These are phyloP conservation scores for Incumbomyces lentus DNA, from an alignment of 2,329 filamentous ascomycete species.

Conservation along the genomic window DNA sequence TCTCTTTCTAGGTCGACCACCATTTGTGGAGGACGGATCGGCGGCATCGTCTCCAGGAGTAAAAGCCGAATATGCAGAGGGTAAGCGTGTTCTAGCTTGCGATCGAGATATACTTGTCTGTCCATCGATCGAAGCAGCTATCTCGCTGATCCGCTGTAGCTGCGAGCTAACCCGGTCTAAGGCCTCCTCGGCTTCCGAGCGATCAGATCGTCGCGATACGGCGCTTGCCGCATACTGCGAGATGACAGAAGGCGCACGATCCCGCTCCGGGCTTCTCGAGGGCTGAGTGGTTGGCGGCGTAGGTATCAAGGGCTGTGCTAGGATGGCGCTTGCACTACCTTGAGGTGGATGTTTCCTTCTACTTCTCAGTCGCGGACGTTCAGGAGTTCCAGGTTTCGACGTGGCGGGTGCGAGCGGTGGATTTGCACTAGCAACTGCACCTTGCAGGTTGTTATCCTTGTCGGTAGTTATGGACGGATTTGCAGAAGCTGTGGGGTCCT, in stretches of 20 bases:
- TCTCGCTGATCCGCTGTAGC: conserved; percentile 17
- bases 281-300: conserved; percentile 4
- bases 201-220: conserved; percentile 1
- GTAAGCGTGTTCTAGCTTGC: too few relatives aligned
- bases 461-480: too few relatives aligned
- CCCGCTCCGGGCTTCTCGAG: conserved; percentile 4
- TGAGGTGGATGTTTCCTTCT: conserved; percentile 12
- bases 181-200: conserved; percentile 12
- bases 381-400: background rate
- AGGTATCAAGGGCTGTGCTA: background rate
- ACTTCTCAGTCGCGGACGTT: conserved; percentile 5
- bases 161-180: conserved; percentile 17
- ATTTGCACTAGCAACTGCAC: background rate
- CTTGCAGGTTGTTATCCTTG: background rate
- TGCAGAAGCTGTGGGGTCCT: too few relatives aligned
- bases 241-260: conserved; percentile 3
- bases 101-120: background rate
- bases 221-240: conserved; percentile 2
- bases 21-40: background rate
- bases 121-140: background rate
- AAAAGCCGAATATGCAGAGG: background rate
- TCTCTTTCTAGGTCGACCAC: conserved; percentile 6
- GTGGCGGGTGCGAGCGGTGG: background rate
- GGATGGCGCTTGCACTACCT: background rate
- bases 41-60: background rate